A percentile compares a stretch with the other conserved stretches of the same genome.
These are phyloP conservation scores for Lactifluus rugatus DNA, from an alignment of 768 basidiomycete species.

Conservation along the genomic window DNA sequence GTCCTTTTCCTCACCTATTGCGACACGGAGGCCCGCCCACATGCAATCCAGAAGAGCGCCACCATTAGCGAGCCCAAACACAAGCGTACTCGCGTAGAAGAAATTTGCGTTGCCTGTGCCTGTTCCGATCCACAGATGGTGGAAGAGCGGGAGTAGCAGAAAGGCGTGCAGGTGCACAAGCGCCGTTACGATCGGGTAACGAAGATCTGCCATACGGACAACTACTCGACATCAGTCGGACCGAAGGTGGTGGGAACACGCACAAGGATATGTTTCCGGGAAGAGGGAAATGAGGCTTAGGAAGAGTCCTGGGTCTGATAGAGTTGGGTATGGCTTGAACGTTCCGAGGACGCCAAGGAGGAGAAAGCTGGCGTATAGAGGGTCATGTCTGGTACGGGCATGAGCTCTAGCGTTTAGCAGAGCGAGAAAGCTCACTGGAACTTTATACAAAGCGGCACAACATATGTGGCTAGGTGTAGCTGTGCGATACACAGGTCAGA, in stretches of 20 bases:
- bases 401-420: not conserved
- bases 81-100: conserved; percentile 92
- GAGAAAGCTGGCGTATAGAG: conserved; percentile 69
- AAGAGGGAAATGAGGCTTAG: conserved; percentile 72
- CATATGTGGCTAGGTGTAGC: conserved; percentile 78
- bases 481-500: conserved; percentile 24
- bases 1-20: conserved; percentile 48
- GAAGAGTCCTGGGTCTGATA: conserved; percentile 85
- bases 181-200: conserved; percentile 74
- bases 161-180: conserved; percentile 78
- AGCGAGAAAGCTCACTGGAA: conserved; percentile 51
- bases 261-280: conserved; percentile 77
- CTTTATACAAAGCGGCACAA: conserved; percentile 77
- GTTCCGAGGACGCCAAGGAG: conserved; percentile 67
- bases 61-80: conserved; percentile 83
- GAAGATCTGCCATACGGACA: conserved; percentile 48
- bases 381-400: conserved; percentile 53
- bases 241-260: conserved; percentile 24
- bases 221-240: not conserved
- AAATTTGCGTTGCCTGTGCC: conserved; percentile 98
- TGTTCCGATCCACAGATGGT: conserved; percentile 82
- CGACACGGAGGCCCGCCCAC: conserved; percentile 73
- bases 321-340: conserved; percentile 88
- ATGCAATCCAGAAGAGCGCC: conserved; percentile 74
- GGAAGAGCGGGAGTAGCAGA: conserved; percentile 82